Conservation (phyloP, 306 rosid genomes). For the Cyclanthera cordifolia region DNA sequence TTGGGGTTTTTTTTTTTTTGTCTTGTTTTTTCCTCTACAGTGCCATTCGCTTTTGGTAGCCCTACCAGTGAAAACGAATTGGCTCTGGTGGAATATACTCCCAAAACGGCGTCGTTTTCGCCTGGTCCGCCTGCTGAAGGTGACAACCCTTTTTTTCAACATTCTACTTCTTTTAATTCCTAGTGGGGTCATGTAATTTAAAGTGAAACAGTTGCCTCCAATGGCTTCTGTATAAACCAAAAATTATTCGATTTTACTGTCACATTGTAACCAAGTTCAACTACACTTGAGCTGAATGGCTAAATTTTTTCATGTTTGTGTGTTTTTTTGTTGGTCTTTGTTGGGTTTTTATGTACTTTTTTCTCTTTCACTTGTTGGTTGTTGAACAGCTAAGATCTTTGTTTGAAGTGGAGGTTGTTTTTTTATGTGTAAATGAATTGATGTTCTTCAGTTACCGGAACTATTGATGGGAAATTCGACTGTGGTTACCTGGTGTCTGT, state of each 20-base stretch:
- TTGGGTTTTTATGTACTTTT: not conserved
- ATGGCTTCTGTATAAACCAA: not conserved
- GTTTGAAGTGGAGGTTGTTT: not conserved
- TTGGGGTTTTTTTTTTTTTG: conserved; percentile 7
- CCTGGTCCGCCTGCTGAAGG: conserved; percentile 38
- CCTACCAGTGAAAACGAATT: conserved; percentile 53
- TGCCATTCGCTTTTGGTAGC: conserved; percentile 34
- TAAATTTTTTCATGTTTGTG: not conserved
- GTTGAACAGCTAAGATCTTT: not conserved
- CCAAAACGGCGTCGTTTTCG: conserved; percentile 26
- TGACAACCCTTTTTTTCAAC: conserved; percentile 13
- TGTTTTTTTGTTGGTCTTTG: not conserved
- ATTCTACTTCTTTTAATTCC: not conserved
- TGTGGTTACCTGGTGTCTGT: conserved; percentile 76
- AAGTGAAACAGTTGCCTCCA: not conserved
- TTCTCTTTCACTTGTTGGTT: not conserved
- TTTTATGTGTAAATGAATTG: not conserved
- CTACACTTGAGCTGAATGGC: not conserved
- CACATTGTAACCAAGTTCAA: not conserved
- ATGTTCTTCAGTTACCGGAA: conserved; percentile 38
- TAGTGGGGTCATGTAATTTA: conserved; percentile 4
- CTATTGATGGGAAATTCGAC: conserved; percentile 77
- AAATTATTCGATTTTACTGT: not conserved
- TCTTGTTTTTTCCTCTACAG: conserved; percentile 18
- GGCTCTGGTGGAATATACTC: conserved; percentile 64